Base-by-base conservation (phyloP, 257 asterid species). In the Osmanthus fragrans region DNA sequence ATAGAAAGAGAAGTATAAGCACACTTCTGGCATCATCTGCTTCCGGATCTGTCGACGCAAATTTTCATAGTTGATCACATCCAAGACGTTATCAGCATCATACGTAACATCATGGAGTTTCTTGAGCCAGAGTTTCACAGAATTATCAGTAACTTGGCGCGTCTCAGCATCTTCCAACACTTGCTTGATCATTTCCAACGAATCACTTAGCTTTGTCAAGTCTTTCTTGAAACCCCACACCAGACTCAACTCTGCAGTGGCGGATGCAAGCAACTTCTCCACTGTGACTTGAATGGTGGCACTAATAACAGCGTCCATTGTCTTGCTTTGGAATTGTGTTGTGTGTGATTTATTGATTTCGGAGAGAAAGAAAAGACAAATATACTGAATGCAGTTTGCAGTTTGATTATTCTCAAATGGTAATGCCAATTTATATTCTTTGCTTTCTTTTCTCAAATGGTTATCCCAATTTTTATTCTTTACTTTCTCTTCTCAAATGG, bases 71-170 rank as follows among this genome's bases (percentile, higher is more conserved):
- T 69, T 70, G 40, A 80, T 29, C 73, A 74, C 76, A 34, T 80
- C 83, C 75, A 80, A 71, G 39, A 80, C 60, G 45, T 75, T 9
- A 12, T 75, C 74, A 60, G 80, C 77, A 30, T 47, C 73, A 34
- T 64, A 70, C 15, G 76, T 69, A n/a, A 70, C 39, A 27, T 32
- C 77, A 42, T 70, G 45, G 7, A 80, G 80, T 0, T 21, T 54
- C 72, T 69, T 73, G 18, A 68, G 71, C 83, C 79, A 79, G 6
- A 49, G 47, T 32, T 39, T 49, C 0, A 74, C 36, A 15, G 83
- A 30, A 27, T 27, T 7, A 8, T 51, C 42, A 9, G 19, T 36
- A 0, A 21, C 27, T 3, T 74, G 78, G 39, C 70, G 63, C 30
- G n/a, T 64, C 2, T 54, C 51, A 39, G 83, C 76, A 69, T 80